Conservation (phyloP, 768 basidiomycete genomes). For the Boletus subparvulus region DNA sequence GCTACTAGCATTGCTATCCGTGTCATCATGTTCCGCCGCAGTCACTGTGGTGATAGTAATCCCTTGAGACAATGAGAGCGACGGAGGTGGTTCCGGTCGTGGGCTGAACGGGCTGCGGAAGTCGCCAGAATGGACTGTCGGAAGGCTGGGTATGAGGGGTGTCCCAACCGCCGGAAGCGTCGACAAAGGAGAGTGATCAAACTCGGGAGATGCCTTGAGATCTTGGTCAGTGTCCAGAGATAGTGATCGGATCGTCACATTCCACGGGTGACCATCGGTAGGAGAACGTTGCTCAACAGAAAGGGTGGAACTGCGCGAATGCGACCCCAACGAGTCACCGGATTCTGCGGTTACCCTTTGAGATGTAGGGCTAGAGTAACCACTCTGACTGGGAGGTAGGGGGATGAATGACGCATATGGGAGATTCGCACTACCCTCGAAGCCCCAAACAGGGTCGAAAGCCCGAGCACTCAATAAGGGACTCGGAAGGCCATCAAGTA, state of each 20-base stretch:
- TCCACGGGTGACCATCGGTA: conserved; percentile 17
- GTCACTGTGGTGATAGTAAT: background rate
- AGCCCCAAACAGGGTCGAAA: conserved; percentile 25
- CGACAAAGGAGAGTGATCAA: conserved; percentile 33
- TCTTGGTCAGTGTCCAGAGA: conserved; percentile 8
- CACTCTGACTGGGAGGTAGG: conserved; percentile 31
- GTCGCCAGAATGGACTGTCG: conserved; percentile 13
- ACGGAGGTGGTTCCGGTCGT: conserved; percentile 21
- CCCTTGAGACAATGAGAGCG: conserved; percentile 23
- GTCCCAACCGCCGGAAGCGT: conserved; percentile 32
- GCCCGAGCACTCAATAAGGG: conserved; percentile 12
- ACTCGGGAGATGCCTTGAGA: conserved; percentile 15
- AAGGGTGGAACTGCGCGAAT: conserved; percentile 33
- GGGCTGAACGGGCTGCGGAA: conserved; percentile 31
- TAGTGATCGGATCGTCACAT: conserved; percentile 4
- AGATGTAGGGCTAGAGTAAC: conserved; percentile 32
- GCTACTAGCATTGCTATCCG: conserved; percentile 20
- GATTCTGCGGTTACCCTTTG: conserved; percentile 21
- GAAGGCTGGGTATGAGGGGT: conserved; percentile 19
- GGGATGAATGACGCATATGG: conserved; percentile 31
- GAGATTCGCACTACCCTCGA: conserved; percentile 15
- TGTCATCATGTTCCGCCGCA: conserved; percentile 11
- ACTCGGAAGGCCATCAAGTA: conserved; percentile 1
- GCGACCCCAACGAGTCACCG: conserved; percentile 16
- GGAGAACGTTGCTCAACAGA: conserved; percentile 30